Base-by-base conservation (phyloP, 345 rosid species). In the Moricandia arvensis region DNA sequence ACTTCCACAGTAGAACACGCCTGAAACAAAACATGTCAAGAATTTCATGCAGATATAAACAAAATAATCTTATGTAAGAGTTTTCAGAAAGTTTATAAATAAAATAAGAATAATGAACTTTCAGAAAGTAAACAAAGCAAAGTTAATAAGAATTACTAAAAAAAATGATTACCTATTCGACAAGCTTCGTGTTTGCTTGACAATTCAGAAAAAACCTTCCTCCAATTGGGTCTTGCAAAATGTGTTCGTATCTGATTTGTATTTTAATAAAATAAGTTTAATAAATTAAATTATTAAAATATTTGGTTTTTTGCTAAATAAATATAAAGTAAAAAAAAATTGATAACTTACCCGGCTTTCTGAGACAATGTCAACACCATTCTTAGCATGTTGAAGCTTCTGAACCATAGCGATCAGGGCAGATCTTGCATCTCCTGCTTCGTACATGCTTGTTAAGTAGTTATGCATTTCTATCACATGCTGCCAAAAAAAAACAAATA, bases 1-100 rank as follows among this genome's bases (percentile, higher is more conserved):
- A 77, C 99, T 95, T 80, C 99, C 99, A 47, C 99, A 92, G 73
- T 92, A 95, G 81, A 92, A 92, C 6, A 95, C 98, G 47, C 98
- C 99, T 95, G 81, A 82, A 83, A 68, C 63, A 27, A 78, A 9
- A 63, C n/a, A 69, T 31, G 26, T 51, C 59, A 17, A 49, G 0
- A 60, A 70, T 73, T 37, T 16, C 53, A 73, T 37, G 11, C 35
- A 30, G 21, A 11, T 53, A 71, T 34, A 43, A 58, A 2, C 3
- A 0, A 35, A 31, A 59, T 33, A 73, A 13, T 9, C 35, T 34
- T 4, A 67, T 33, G 7, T 63, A 45, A 27, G 3, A 34, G 5
- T 18, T 53, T 51, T 45, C 45, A 38, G n/a, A 38, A 38, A 38
- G 5, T 38, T 4, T 43, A 43, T 43, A 16, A 45, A 45, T 5